These are phyloP conservation scores for Xylaria multiplex DNA, from an alignment of 2,329 filamentous ascomycete genomes.

Conservation along the genomic window DNA sequence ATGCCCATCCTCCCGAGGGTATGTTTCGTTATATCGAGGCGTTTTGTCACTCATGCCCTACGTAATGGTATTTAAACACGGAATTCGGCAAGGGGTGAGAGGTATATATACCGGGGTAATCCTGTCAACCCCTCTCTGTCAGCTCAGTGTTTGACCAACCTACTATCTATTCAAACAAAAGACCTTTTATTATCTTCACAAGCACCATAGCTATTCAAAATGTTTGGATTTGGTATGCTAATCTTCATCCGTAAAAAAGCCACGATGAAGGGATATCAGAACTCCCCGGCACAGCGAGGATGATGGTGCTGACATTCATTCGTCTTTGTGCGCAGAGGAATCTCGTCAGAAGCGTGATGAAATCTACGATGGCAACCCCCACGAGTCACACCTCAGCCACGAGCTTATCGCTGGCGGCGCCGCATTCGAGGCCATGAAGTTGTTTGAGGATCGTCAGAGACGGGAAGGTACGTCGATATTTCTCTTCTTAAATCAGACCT, in stretches of 20 bases:
- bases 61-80: conserved; percentile 3
- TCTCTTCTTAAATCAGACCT: conserved; percentile 1
- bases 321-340: conserved; percentile 49
- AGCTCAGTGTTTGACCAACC: not conserved
- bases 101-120: conserved; percentile 10
- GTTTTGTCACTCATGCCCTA: conserved; percentile 9
- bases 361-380: conserved; percentile 54
- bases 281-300: not conserved
- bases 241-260: not conserved
- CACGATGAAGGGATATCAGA: not conserved
- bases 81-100: not conserved
- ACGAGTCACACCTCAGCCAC: conserved; percentile 74
- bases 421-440: conserved; percentile 82
- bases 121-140: conserved; percentile 17
- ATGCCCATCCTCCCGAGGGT: not conserved
- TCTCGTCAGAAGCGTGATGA: conserved; percentile 56
- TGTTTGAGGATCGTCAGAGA: conserved; percentile 80
- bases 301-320: not conserved
- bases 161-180: not conserved
- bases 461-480: conserved; percentile 63
- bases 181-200: not conserved
- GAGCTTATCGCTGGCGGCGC: conserved; percentile 80
- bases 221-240: conserved; percentile 49
- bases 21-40: conserved; percentile 22
- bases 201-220: conserved; percentile 37